phyloP scores from a whole-genome alignment of 176 grass and related monocot genomes.

The Oryza longistaminata region DNA sequence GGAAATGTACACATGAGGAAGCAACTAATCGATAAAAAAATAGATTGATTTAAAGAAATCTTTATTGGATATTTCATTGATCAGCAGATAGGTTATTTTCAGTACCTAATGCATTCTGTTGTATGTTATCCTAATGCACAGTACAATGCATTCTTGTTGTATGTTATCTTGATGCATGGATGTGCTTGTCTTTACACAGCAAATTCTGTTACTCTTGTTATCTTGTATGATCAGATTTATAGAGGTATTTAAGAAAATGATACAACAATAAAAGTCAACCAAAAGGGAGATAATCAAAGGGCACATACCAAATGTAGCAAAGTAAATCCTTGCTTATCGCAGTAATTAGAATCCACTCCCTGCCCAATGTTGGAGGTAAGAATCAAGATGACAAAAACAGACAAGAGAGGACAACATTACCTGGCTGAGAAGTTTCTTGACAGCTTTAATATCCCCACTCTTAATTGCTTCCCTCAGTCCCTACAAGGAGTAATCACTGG shows the following conservation, averaged over 20 bases:
- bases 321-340: constrained; percentile 92
- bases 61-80: neutral
- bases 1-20: neutral
- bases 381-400: constrained; percentile 22
- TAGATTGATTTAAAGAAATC: neutral
- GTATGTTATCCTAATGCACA: neutral
- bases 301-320: constrained; percentile 90
- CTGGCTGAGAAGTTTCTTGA: constrained; percentile 87
- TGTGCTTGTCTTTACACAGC: neutral
- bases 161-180: neutral
- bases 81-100: neutral
- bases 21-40: constrained; percentile 29
- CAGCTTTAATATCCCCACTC: constrained; percentile 66
- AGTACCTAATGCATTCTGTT: neutral
- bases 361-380: constrained; percentile 49
- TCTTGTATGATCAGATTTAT: neutral
- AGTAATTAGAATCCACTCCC: constrained; percentile 94
- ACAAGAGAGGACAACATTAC: constrained; percentile 45
- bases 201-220: neutral
- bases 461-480: constrained; percentile 98
- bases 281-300: constrained; percentile 12
- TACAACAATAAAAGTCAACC: constrained; percentile 40
- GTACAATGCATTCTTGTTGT: neutral
- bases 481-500: constrained; percentile 43
- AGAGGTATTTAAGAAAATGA: neutral